Evolutionary conservation across 2,329 filamentous ascomycete species (phyloP), one percentile per base, ranked within the genome.

Genomic region (Dactylellina cionopaga): DNA sequence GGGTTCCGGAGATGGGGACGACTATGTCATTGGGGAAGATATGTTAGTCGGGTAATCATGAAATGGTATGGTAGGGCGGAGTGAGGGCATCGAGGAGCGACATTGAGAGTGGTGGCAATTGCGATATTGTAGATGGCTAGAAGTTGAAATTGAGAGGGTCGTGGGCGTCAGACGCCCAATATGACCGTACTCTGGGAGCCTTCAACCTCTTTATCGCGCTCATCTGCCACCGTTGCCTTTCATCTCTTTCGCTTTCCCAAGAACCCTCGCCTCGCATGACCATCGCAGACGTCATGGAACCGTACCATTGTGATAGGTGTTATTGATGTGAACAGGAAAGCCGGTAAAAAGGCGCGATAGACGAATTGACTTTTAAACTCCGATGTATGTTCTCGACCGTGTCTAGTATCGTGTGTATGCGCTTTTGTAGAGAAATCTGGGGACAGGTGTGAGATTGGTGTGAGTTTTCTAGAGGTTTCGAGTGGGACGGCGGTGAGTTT

Each of bases 1-100:
- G 75, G 83, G 83, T 79, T 83, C 84, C 75, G 81, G 82, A 71
- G 88, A 88, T 51, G 89, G 89, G 55, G 86, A 83, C 63, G 87
- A 72, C 68, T 72, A 46, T 33, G n/a, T n/a, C n/a, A n/a, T n/a
- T n/a, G n/a, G n/a, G n/a, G n/a, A n/a, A n/a, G n/a, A 56, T 17
- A 25, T 22, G 19, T 47, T 27, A 39, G 43, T 35, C 13, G 31
- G 9, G 35, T 37, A 27, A 19, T 37, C 24, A 78, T 71, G 83
- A 81, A 80, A 24, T 37, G 33, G 47, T 11, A 27, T 27, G 43
- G 31, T 22, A 27, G 44, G 29, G 22, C n/a, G n/a, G n/a, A n/a
- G n/a, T n/a, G n/a, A n/a, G n/a, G n/a, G n/a, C n/a, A n/a, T n/a
- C n/a, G n/a, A n/a, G n/a, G n/a, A n/a, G n/a, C n/a, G n/a, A 43